Evolutionary conservation across 352 stramenopile species (phyloP).

Genomic region (Phytophthora cryptogea): DNA sequence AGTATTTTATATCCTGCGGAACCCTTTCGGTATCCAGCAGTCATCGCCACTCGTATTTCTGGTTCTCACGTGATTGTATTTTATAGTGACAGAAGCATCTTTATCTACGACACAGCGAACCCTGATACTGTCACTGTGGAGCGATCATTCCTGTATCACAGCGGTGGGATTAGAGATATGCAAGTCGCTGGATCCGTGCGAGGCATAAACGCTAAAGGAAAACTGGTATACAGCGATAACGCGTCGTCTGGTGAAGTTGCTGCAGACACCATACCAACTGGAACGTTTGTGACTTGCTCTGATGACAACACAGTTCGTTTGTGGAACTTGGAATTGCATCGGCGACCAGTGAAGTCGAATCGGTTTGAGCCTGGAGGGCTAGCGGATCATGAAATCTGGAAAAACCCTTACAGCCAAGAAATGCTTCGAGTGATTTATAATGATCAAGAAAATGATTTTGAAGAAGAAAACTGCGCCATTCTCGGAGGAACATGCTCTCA

Average conservation of each 20-base stretch:
- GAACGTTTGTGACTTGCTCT: slow-evolving; percentile 80
- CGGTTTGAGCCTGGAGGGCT: slow-evolving; percentile 29
- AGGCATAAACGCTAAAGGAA: slow-evolving; percentile 63
- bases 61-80: slow-evolving; percentile 66
- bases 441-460: slow-evolving; percentile 47
- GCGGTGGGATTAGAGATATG: slow-evolving; percentile 68
- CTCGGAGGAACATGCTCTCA: slow-evolving; percentile 64
- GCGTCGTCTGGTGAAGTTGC: slow-evolving; percentile 19
- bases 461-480: slow-evolving; percentile 43
- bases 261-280: slow-evolving; percentile 44
- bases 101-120: slow-evolving; percentile 75
- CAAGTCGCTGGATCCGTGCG: slow-evolving; percentile 51
- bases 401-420: slow-evolving; percentile 73
- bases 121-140: slow-evolving; percentile 51
- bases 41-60: slow-evolving; percentile 60
- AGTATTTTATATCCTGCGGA: slow-evolving; percentile 53
- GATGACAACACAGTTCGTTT: slow-evolving; percentile 89
- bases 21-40: slow-evolving; percentile 59
- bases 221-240: slow-evolving; percentile 49
- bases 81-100: slow-evolving; percentile 83
- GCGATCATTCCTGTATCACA: slow-evolving; percentile 85
- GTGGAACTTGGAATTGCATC: slow-evolving; percentile 85
- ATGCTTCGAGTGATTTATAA: slow-evolving; percentile 76
- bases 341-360: slow-evolving; percentile 36
- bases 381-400: slow-evolving; percentile 44